A percentile compares a stretch with the other conserved stretches of the same genome.
phyloP scores from a whole-genome alignment of 2,329 filamentous ascomycete genomes.

The Fusarium sp. region DNA sequence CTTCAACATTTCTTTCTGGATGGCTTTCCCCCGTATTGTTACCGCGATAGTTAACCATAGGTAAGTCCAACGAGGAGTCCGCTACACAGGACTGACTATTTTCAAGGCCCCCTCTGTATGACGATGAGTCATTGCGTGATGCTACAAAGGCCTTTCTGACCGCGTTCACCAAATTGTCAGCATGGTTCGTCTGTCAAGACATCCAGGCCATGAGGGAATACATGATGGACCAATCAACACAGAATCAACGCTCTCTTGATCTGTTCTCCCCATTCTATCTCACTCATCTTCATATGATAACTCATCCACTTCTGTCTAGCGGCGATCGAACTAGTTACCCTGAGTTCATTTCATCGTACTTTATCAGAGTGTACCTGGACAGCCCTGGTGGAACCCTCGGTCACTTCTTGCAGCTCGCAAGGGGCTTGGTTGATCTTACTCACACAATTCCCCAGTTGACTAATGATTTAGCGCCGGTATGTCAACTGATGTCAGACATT shows the following conservation, averaged over 20 bases:
- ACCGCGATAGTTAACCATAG: constrained; percentile 52
- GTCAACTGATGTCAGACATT: constrained; percentile 54
- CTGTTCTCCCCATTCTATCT: constrained; percentile 58
- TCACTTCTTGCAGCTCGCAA: constrained; percentile 59
- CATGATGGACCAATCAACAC: constrained; percentile 12
- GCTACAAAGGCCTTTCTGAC: constrained; percentile 54
- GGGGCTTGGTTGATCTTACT: constrained; percentile 57
- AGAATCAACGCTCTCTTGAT: constrained; percentile 39
- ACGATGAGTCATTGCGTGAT: constrained; percentile 49
- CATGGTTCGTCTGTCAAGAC: constrained; percentile 67
- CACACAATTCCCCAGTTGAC: constrained; percentile 62
- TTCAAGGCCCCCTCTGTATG: constrained; percentile 47
- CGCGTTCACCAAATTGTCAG: constrained; percentile 64
- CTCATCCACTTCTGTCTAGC: constrained; percentile 34
- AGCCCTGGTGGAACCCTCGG: constrained; percentile 59
- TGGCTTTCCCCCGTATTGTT: constrained; percentile 64
- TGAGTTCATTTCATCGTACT: constrained; percentile 30
- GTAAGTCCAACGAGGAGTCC: constrained; percentile 52
- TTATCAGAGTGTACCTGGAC: constrained; percentile 61
- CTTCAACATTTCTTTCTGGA: constrained; percentile 65
- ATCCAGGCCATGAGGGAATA: constrained; percentile 39
- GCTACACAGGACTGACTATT: constrained; percentile 12
- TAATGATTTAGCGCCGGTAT: constrained; percentile 58
- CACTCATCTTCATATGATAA: constrained; percentile 56
- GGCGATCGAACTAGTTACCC: constrained; percentile 28